phyloP scores from a whole-genome alignment of 768 basidiomycete genomes.

The Grammothele lineata region DNA sequence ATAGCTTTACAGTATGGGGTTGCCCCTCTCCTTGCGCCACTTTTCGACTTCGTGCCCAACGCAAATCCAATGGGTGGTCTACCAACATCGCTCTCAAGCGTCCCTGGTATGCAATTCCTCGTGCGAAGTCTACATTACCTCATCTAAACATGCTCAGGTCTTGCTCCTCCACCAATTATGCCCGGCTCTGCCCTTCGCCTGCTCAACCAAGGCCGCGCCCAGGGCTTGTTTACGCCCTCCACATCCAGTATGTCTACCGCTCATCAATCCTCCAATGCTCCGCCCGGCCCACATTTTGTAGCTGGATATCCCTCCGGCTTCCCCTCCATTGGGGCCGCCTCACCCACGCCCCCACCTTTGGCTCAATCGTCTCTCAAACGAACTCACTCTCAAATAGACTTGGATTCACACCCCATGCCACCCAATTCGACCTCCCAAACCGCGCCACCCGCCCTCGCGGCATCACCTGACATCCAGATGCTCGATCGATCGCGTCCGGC shows the following conservation, averaged over 20 bases:
- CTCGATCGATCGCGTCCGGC: constrained; percentile 46
- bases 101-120: constrained; percentile 24
- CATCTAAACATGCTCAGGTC: constrained; percentile 21
- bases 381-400: constrained; percentile 65
- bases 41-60: constrained; percentile 90
- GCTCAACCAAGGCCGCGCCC: constrained; percentile 80
- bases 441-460: constrained; percentile 26
- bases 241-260: constrained; percentile 55
- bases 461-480: constrained; percentile 42
- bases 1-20: constrained; percentile 92
- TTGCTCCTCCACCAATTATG: constrained; percentile 83
- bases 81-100: constrained; percentile 30
- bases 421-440: constrained; percentile 15
- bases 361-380: constrained; percentile 49
- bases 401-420: constrained; percentile 29
- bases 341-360: constrained; percentile 33
- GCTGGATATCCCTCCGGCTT: constrained; percentile 47
- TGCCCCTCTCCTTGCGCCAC: constrained; percentile 76
- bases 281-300: constrained; percentile 47
- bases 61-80: constrained; percentile 66
- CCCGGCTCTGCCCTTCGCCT: constrained; percentile 82
- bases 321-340: constrained; percentile 34
- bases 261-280: constrained; percentile 44
- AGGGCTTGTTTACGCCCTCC: constrained; percentile 82
- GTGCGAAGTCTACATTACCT: too few species aligned